Base-by-base conservation (phyloP, 306 rosid genomes). In the Cucurbita ficifolia region DNA sequence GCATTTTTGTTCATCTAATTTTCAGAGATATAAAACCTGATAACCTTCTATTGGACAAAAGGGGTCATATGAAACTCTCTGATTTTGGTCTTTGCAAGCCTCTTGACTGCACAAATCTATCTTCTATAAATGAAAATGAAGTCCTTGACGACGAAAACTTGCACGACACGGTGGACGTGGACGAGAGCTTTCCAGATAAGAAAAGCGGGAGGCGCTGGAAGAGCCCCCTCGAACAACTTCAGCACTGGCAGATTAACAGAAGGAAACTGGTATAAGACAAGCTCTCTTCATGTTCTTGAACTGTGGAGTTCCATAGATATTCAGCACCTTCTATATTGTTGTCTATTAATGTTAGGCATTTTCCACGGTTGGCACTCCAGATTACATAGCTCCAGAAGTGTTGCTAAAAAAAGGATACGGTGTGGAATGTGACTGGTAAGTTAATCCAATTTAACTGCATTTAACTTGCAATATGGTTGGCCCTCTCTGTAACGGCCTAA, bases 51-150 rank as follows among this genome's bases (percentile, higher is more conserved):
- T 63, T 92, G 82, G 96, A 92, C 88, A 79, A 81, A 81, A 76
- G 72, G 54, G 97, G 96, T 79, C 96, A 92, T 79, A 89, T 87
- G 94, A 92, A 85, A 81, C 92, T 92, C 73, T 92, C 97, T 56
- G 97, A 92, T 87, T 92, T 89, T 73, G 97, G 97, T 80, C 96
- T 89, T 65, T 92, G 97, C 88, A 92, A 92, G 82, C 97, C 96
- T 77, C 96, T 89, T 48, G 92, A 89, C 81, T 89, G 96, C 87
- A 74, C 88, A 73, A 81, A 78, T 78, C 82, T 92, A 48, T 89
- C 90, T 76, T 75, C 94, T 59, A 89, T 92, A 72, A 84, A 72
- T 82, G 97, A 89, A 83, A 81, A 81, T 77, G 96, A 87, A 85
- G 82, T 82, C 57, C 79, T 89, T 2, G 90, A 89, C 65, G 96